Conservation (phyloP, 2,329 filamentous ascomycete species). For the Stagonosporopsis rhizophila region DNA sequence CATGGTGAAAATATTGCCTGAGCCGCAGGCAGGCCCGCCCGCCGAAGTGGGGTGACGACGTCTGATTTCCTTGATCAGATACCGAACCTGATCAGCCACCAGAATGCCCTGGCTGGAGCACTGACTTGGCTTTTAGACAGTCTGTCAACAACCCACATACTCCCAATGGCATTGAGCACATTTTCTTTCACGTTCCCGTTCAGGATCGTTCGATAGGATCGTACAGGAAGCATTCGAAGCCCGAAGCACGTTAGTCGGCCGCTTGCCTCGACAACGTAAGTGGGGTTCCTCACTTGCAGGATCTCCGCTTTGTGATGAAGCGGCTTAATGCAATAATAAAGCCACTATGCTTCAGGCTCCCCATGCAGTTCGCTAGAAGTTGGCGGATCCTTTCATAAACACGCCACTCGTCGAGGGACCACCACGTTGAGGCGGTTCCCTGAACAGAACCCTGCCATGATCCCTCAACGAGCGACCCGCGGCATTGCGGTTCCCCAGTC, state of each 20-base stretch:
- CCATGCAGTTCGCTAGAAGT: conserved; percentile 7
- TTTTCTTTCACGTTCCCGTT: neutral
- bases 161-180: neutral
- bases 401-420: conserved; percentile 11
- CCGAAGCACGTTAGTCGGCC: neutral
- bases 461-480: conserved; percentile 16
- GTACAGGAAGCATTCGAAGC: neutral
- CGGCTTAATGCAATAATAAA: conserved; percentile 11
- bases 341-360: conserved; percentile 7
- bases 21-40: conserved; percentile 2
- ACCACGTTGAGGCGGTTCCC: conserved; percentile 20
- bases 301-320: conserved; percentile 10
- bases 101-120: conserved; percentile 15
- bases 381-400: conserved; percentile 10
- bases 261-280: neutral
- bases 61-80: conserved; percentile 10
- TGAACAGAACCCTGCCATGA: conserved; percentile 14
- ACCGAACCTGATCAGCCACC: conserved; percentile 11
- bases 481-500: conserved; percentile 5
- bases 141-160: neutral
- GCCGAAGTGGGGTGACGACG: conserved; percentile 14
- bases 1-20: conserved; percentile 6
- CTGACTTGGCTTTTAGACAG: neutral
- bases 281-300: conserved; percentile 7
- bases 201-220: neutral